Evolutionary conservation across 257 asterid genomes (phyloP).

Genomic region (Lithospermum erythrorhizon): DNA sequence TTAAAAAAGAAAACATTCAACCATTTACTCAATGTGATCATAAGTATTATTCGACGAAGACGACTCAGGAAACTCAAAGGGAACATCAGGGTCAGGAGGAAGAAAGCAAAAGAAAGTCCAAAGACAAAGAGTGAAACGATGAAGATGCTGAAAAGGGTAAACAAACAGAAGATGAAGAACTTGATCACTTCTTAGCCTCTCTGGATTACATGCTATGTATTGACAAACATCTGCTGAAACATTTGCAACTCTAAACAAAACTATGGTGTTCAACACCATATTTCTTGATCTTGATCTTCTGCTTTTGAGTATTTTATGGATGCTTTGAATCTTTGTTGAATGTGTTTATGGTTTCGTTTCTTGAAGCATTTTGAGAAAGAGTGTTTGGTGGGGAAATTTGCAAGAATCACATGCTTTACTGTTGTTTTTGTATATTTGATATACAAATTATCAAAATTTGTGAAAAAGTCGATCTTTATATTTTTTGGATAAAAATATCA

Average conservation of each 20-base stretch:
- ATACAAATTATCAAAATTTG: no score
- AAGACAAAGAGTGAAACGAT: conserved; percentile 53
- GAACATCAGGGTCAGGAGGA: conserved; percentile 18
- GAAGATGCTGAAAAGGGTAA: conserved; percentile 66
- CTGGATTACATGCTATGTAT: conserved; percentile 77
- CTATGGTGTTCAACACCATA: conserved; percentile 65
- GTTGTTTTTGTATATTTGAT: no score
- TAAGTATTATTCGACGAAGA: no score
- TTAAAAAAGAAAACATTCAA: no score
- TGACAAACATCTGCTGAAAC: conserved; percentile 63
- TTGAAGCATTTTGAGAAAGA: no score
- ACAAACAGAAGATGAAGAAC: conserved; percentile 63
- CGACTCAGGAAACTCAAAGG: background rate
- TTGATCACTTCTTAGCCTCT: conserved; percentile 54
- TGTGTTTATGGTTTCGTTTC: no score
- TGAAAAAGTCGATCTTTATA: no score
- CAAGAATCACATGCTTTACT: no score
- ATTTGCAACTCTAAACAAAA: conserved; percentile 53
- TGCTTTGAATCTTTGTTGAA: no score
- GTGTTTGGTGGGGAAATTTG: no score
- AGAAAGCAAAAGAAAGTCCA: conserved; percentile 72
- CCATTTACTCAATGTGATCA: background rate
- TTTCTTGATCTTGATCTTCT: background rate
- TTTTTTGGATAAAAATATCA: no score
- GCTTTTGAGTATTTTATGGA: no score